Evolutionary conservation across 169 alveolate genomes (phyloP), one percentile per base, ranked within the genome.

Genomic region (Eimeria brunetti): DNA sequence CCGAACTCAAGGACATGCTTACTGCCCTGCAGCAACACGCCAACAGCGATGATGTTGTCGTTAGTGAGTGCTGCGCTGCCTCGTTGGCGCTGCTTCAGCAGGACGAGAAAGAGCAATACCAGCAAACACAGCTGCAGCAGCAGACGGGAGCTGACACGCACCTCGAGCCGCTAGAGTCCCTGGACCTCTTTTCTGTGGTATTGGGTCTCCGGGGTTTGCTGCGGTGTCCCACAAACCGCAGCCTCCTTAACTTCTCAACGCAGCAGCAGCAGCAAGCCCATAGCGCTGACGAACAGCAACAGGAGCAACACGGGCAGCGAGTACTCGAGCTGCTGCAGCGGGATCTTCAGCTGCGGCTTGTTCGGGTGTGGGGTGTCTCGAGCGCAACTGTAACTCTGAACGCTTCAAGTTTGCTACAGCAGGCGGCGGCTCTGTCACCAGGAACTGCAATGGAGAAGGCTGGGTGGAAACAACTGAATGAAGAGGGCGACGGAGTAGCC

Each of bases 401-500:
- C 53, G 56, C 85, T 1, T 38, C 88, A 49, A 62, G 88, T 51
- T 27, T 92, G 78, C 67, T 58, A 60, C 69, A 49, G 33, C 95
- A 92, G 88, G 92, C 88, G 16, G 88, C 44, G 78, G 88, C 88
- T 58, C 46, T 73, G 44, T 27, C 78, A 51, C 24, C 95, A 73
- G 69, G 51, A 58, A 51, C n/a, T 64, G 84, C 94, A 4, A 51
- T 58, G 51, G 84, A 62, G 36, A 67, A 64, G 71, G 46, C 69
- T 46, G 83, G 60, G 30, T 36, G n/a, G 56, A 71, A 73, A 53
- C 80, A 73, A 89, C 58, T 24, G 89, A 89, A 73, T 33, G 95
- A 92, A 88, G 95, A 92, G 62, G 95, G 95, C 58, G 95, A 92
- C 78, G 95, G 95, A 22, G 92, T 92, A 0, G 95, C 95, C 27